These are phyloP conservation scores for Graphium sp. DNA, from an alignment of 2,329 filamentous ascomycete species.

Conservation along the genomic window DNA sequence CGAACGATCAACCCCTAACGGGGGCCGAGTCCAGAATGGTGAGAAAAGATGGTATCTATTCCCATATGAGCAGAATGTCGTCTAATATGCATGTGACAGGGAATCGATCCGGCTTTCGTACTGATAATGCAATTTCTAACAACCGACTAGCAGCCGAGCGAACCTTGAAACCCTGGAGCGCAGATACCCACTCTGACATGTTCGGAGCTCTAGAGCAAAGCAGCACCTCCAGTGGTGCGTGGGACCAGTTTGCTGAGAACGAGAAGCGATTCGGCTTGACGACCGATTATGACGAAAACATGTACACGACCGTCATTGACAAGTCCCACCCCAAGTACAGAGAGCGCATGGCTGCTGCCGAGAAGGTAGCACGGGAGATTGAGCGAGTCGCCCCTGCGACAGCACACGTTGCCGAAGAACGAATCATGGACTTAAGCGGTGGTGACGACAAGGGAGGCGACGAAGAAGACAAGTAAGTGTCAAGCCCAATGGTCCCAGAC, in stretches of 20 bases:
- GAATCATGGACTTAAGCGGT: slow-evolving; percentile 51
- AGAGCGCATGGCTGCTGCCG: slow-evolving; percentile 61
- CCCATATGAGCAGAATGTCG: too few species aligned
- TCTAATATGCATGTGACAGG: too few species aligned
- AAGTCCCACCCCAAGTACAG: slow-evolving; percentile 69
- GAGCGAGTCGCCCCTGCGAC: slow-evolving; percentile 60
- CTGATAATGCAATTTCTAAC: slow-evolving; percentile 77
- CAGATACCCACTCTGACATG: slow-evolving; percentile 39
- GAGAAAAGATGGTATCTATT: too few species aligned
- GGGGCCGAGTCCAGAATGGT: too few species aligned
- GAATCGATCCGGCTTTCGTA: slow-evolving; percentile 55
- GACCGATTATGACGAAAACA: slow-evolving; percentile 83
- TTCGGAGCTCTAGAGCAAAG: slow-evolving; percentile 58
- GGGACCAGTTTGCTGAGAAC: slow-evolving; percentile 93
- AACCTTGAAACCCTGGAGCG: slow-evolving; percentile 66
- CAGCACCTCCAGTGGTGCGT: slow-evolving; percentile 30
- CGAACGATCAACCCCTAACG: too few species aligned
- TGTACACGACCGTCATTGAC: slow-evolving; percentile 87
- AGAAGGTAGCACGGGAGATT: slow-evolving; percentile 77
- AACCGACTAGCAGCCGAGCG: slow-evolving; percentile 53
- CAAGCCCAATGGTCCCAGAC: not conserved
- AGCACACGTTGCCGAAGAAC: slow-evolving; percentile 78
- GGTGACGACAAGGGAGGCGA: slow-evolving; percentile 55
- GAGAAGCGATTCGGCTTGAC: slow-evolving; percentile 74
- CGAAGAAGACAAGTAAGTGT: slow-evolving; percentile 76